Percentiles rank a stretch among this genome's conserved stretches.
These are phyloP conservation scores for Camellia lanceoleosa DNA, from an alignment of 148 eudicot species.

Conservation along the genomic window DNA sequence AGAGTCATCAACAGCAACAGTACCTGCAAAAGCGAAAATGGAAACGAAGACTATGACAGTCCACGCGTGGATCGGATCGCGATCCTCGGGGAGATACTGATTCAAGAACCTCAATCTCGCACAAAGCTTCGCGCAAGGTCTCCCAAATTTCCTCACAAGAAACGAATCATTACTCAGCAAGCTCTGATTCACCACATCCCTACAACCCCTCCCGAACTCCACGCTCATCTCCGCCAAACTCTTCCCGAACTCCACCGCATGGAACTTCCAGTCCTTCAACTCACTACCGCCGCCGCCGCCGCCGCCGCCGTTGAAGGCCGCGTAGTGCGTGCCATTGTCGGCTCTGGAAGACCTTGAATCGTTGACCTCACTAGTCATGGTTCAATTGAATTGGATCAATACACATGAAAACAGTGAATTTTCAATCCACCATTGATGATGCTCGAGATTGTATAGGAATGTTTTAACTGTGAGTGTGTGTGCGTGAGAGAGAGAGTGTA, in stretches of 20 bases:
- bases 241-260: constrained; percentile 54
- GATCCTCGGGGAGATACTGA: constrained; percentile 72
- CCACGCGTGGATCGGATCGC: constrained; percentile 64
- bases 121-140: constrained; percentile 25
- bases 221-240: constrained; percentile 67
- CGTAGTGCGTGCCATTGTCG: no score
- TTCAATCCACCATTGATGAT: no score
- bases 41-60: constrained; percentile 43
- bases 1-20: neutral
- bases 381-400: no score
- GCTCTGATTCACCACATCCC: constrained; percentile 65
- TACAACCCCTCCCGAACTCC: constrained; percentile 54
- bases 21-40: constrained; percentile 50
- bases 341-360: no score
- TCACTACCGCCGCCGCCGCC: neutral
- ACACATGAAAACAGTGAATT: no score
- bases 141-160: constrained; percentile 43
- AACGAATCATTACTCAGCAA: constrained; percentile 43
- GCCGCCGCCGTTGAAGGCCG: neutral
- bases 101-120: constrained; percentile 48
- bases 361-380: no score
- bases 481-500: no score
- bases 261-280: constrained; percentile 33
- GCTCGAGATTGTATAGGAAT: no score
- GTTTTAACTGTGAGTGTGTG: no score